These are phyloP conservation scores for Lecanoromycetidae sp. DNA, from an alignment of 2,329 filamentous ascomycete species.

Conservation along the genomic window DNA sequence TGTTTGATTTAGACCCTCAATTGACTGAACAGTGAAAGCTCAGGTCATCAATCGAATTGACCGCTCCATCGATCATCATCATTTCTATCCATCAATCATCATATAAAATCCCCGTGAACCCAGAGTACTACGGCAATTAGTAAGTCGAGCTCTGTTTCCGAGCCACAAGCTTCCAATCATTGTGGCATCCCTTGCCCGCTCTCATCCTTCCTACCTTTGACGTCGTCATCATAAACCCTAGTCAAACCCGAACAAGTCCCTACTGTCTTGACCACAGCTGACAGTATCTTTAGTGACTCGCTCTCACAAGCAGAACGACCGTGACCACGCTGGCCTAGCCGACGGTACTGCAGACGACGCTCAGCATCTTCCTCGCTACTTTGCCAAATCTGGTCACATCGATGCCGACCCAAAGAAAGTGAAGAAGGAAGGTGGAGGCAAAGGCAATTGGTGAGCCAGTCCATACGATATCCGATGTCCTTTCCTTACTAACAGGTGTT, in stretches of 20 bases:
- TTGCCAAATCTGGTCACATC: slow-evolving; percentile 72
- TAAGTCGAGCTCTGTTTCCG: not conserved
- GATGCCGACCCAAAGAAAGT: slow-evolving; percentile 81
- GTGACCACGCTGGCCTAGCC: slow-evolving; percentile 69
- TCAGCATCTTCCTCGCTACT: slow-evolving; percentile 78
- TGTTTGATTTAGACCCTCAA: too few relatives aligned
- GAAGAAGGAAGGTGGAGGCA: slow-evolving; percentile 92
- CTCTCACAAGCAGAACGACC: slow-evolving; percentile 90
- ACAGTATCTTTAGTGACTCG: slow-evolving; percentile 71
- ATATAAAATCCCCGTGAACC: not conserved
- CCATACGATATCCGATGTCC: not conserved
- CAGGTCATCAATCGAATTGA: not conserved
- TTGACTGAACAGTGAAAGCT: too few relatives aligned
- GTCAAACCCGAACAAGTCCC: not conserved
- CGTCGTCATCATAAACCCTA: not conserved
- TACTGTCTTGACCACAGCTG: not conserved
- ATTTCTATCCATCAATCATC: not conserved
- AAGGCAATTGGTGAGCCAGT: slow-evolving; percentile 74
- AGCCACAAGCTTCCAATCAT: not conserved
- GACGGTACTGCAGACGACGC: slow-evolving; percentile 58
- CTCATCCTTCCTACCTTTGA: not conserved
- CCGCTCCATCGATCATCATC: not conserved
- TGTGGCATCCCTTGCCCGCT: not conserved
- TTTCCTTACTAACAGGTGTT: slow-evolving; percentile 17
- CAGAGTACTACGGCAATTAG: not conserved